Percentiles rank a stretch among this genome's conserved stretches.
phyloP scores from a whole-genome alignment of 176 grass and related monocot species.

The Hyparrhenia diplandra region DNA sequence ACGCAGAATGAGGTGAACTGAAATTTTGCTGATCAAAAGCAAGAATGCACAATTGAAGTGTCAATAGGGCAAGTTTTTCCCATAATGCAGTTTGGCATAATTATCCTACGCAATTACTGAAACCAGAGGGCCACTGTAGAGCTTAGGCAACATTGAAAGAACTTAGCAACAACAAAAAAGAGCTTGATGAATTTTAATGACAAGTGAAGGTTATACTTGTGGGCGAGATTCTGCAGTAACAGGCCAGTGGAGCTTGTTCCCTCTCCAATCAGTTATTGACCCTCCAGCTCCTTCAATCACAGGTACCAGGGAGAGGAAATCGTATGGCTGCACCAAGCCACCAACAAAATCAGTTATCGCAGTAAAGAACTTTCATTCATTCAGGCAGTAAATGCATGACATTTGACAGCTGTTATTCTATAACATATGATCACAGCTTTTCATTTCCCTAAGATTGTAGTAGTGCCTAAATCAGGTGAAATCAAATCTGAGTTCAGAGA shows the following conservation, averaged over 20 bases:
- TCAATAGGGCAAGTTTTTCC: background rate
- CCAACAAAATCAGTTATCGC: slow-evolving; percentile 1
- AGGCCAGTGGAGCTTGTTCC: slow-evolving; percentile 59
- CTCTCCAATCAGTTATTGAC: slow-evolving; percentile 85
- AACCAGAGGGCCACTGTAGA: background rate
- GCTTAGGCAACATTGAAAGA: background rate
- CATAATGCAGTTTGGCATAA: background rate
- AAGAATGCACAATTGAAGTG: background rate
- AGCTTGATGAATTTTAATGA: background rate
- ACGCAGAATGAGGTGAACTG: background rate
- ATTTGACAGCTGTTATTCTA: background rate
- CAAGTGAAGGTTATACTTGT: slow-evolving; percentile 46
- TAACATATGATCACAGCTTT: background rate
- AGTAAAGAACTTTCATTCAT: background rate
- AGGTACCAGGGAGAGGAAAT: slow-evolving; percentile 77
- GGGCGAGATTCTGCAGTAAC: slow-evolving; percentile 51
- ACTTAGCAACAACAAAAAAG: background rate
- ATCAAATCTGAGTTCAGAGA: background rate
- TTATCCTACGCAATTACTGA: background rate
- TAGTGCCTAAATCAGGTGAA: background rate
- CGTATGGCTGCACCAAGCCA: slow-evolving; percentile 54
- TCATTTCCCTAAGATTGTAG: background rate
- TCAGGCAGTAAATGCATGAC: background rate
- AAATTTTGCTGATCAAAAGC: background rate
- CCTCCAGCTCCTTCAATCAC: slow-evolving; percentile 90